Evolutionary conservation across 306 rosid genomes (phyloP), one percentile per base, ranked within the genome.

Genomic region (Lablab purpureus): DNA sequence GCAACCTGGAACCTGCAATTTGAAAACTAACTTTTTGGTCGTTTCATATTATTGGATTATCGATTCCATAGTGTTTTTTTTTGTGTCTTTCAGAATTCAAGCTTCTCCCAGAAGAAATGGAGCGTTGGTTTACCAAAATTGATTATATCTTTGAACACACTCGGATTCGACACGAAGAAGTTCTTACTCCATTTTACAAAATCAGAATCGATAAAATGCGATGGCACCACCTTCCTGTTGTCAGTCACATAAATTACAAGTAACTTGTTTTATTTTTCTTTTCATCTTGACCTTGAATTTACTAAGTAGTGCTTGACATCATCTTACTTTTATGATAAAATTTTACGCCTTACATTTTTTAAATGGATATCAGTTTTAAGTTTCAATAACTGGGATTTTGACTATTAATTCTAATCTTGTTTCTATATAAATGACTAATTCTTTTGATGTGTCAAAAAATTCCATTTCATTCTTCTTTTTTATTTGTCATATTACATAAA

Each of bases 181-280:
- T 79, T 67, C 85, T 81, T 13, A 60, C 85, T 70, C 86, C 93
- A 25, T 91, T 84, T 75, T 87, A 89, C 91, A 89, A 85, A 88
- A 87, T 60, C 80, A 85, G 81, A 23, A 80, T 80, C 19, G 91
- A 87, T 52, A 91, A 91, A 86, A 86, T 86, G 67, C 87, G 49
- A 68, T 62, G 74, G 68, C 91, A 87, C 85, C 91, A 88, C 77
- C 92, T 85, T 77, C 95, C 93, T 40, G 52, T 90, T 51, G 87
- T 89, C 81, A 92, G 99, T 68, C 98, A 86, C 89, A 74, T 92
- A 77, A 92, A 92, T 79, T 95, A 95, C 95, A 95, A 95, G 98
- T 94, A 82, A 87, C 37, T 56, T 34, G 40, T 3, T 81, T 76
- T 78, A 71, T 18, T 78, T 77, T 77, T 67, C 45, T 76, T 68